These are phyloP conservation scores for Hypsizygus ulmarius DNA, from an alignment of 1,284 basidiomycete genomes.

Conservation along the genomic window DNA sequence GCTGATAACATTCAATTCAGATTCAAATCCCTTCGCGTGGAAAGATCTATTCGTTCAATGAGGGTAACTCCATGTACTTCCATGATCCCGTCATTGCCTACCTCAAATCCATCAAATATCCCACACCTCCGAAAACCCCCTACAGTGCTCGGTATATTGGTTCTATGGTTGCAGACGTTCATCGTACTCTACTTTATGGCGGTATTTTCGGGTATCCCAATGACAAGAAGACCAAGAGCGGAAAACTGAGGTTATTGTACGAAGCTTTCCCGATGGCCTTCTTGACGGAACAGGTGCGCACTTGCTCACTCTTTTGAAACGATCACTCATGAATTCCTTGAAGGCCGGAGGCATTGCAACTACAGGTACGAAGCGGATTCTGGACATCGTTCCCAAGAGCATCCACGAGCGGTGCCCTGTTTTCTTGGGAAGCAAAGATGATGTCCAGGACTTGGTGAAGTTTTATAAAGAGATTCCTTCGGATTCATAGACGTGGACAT, in stretches of 20 bases:
- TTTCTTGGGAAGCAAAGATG: conserved; percentile 93
- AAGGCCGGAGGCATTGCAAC: conserved; percentile 96
- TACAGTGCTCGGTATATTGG: conserved; percentile 97
- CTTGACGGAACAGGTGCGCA: conserved; percentile 84
- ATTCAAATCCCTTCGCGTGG: conserved; percentile 93
- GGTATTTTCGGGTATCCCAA: conserved; percentile 99
- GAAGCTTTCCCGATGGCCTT: conserved; percentile 99
- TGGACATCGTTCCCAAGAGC: conserved; percentile 85
- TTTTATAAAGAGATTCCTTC: conserved; percentile 59
- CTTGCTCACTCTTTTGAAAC: conserved; percentile 1
- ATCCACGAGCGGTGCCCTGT: conserved; percentile 96
- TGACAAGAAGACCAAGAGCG: conserved; percentile 96
- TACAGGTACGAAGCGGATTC: conserved; percentile 87
- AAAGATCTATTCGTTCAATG: conserved; percentile 99
- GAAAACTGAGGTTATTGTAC: conserved; percentile 94
- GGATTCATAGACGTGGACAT: conserved; percentile 15
- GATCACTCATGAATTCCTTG: conserved; percentile 1
- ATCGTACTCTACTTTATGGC: conserved; percentile 95
- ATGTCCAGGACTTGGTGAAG: conserved; percentile 87
- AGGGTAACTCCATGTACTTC: conserved; percentile 97
- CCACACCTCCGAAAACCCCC: conserved; percentile 69
- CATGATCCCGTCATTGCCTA: conserved; percentile 84
- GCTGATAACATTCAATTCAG: conserved; percentile 33
- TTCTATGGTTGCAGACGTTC: conserved; percentile 98
- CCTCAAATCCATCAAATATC: conserved; percentile 95